Conservation (phyloP, 1,284 basidiomycete genomes). For the Wallemia mellicola region DNA sequence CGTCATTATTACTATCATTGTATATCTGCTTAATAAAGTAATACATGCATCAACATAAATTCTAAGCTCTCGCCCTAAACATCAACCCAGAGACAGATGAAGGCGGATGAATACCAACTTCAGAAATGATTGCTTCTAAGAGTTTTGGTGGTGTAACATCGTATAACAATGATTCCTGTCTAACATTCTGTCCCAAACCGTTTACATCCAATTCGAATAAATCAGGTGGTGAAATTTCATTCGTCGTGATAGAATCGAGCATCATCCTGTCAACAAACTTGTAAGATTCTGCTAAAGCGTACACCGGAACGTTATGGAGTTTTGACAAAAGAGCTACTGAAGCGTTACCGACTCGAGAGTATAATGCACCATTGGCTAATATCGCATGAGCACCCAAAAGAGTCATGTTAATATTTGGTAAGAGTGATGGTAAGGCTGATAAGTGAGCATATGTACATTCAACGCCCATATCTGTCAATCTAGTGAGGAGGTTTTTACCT, state of each 20-base stretch:
- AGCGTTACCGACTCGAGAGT: constrained; percentile 78
- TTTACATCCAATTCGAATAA: constrained; percentile 6
- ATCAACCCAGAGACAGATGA: not conserved
- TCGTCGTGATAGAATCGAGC: constrained; percentile 80
- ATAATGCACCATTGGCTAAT: constrained; percentile 79
- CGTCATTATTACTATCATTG: not conserved
- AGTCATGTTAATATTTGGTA: constrained; percentile 47
- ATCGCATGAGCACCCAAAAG: constrained; percentile 80
- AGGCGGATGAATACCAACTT: constrained; percentile 22
- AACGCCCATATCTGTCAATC: constrained; percentile 40
- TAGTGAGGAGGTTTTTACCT: constrained; percentile 37
- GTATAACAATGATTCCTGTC: constrained; percentile 55
- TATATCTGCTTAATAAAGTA: not conserved
- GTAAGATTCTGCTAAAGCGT: constrained; percentile 95
- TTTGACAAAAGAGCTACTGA: constrained; percentile 89
- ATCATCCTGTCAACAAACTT: constrained; percentile 85
- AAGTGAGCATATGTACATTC: constrained; percentile 76
- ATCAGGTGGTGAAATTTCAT: constrained; percentile 39
- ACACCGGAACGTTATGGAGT: constrained; percentile 59
- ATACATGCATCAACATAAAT: not conserved
- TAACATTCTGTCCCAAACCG: constrained; percentile 22
- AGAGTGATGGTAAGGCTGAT: constrained; percentile 54
- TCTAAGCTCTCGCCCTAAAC: not conserved
- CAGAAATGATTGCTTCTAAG: constrained; percentile 85
- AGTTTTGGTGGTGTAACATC: constrained; percentile 65